Evolutionary conservation across 2,329 filamentous ascomycete species (phyloP).

Genomic region (Botryosphaeria dothidea): DNA sequence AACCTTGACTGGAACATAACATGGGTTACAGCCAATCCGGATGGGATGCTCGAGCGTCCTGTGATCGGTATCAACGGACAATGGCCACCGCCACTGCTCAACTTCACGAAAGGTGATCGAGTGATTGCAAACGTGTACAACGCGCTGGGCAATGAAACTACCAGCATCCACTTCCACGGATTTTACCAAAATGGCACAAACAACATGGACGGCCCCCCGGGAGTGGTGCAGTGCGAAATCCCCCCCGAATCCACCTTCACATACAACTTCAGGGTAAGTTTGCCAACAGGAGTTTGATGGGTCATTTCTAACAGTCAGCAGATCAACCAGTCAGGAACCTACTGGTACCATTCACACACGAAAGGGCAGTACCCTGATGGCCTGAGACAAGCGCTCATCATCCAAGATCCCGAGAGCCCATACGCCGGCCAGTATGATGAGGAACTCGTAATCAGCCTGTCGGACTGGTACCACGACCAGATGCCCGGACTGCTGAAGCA

Average conservation of each 20-base stretch:
- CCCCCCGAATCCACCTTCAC: conserved; percentile 62
- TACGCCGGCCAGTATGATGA: conserved; percentile 56
- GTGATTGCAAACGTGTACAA: conserved; percentile 71
- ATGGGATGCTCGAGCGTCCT: conserved; percentile 48
- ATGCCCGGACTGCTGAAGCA: conserved; percentile 44
- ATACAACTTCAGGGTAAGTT: conserved; percentile 64
- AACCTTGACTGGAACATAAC: conserved; percentile 55
- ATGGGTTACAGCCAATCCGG: conserved; percentile 58
- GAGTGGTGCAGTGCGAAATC: conserved; percentile 60
- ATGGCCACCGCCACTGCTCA: conserved; percentile 72
- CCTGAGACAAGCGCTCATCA: conserved; percentile 64
- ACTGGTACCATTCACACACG: conserved; percentile 70
- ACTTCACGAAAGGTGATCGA: conserved; percentile 72
- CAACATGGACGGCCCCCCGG: conserved; percentile 71
- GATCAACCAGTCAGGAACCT: conserved; percentile 55
- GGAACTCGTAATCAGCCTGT: conserved; percentile 67
- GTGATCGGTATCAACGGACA: conserved; percentile 70
- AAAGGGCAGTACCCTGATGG: conserved; percentile 67
- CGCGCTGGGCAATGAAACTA: conserved; percentile 62
- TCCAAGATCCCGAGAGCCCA: conserved; percentile 60
- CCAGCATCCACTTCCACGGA: conserved; percentile 76
- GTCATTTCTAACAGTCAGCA: conserved; percentile 24
- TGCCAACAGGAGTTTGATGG: too few species aligned
- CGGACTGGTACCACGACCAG: conserved; percentile 72
- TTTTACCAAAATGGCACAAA: conserved; percentile 76